A percentile compares a stretch with the other conserved stretches of the same genome.
Conservation (phyloP, 2,329 filamentous ascomycete genomes). For the Elsinoe australis region DNA sequence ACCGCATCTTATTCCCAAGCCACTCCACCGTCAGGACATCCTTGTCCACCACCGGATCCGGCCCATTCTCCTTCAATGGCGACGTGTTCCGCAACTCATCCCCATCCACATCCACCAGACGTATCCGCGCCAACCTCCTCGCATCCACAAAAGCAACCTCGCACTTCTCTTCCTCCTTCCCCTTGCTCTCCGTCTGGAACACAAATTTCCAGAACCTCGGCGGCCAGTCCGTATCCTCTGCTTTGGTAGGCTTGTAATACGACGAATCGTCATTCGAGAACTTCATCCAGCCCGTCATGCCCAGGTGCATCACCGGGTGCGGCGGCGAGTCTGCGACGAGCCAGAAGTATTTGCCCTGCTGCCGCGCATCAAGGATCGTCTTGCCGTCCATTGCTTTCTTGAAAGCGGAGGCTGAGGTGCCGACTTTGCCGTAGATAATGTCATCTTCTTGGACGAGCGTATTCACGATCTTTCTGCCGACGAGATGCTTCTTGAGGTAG, state of each 20-base stretch:
- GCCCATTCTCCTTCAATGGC: constrained; percentile 84
- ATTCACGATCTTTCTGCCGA: constrained; percentile 68
- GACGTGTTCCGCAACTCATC: constrained; percentile 65
- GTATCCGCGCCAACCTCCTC: constrained; percentile 68
- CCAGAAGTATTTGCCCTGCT: constrained; percentile 97
- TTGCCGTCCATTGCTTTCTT: constrained; percentile 66
- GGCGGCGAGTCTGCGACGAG: constrained; percentile 69
- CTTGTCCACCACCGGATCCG: constrained; percentile 80
- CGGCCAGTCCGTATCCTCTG: constrained; percentile 64
- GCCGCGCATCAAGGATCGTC: constrained; percentile 62
- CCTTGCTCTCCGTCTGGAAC: constrained; percentile 42
- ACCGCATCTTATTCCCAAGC: constrained; percentile 60
- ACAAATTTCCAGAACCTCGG: constrained; percentile 86
- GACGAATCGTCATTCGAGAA: constrained; percentile 70
- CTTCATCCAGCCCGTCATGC: constrained; percentile 71
- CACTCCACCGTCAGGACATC: constrained; percentile 70
- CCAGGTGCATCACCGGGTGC: constrained; percentile 57
- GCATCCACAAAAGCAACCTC: constrained; percentile 75
- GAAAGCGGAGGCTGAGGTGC: constrained; percentile 69
- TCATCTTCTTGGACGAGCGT: constrained; percentile 68
- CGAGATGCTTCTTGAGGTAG: constrained; percentile 72
- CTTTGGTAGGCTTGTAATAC: constrained; percentile 63
- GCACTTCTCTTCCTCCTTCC: constrained; percentile 52
- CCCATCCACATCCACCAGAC: constrained; percentile 73
- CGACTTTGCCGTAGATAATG: constrained; percentile 85